Evolutionary conservation across 257 asterid species (phyloP).

Genomic region (Plantago ovata): DNA sequence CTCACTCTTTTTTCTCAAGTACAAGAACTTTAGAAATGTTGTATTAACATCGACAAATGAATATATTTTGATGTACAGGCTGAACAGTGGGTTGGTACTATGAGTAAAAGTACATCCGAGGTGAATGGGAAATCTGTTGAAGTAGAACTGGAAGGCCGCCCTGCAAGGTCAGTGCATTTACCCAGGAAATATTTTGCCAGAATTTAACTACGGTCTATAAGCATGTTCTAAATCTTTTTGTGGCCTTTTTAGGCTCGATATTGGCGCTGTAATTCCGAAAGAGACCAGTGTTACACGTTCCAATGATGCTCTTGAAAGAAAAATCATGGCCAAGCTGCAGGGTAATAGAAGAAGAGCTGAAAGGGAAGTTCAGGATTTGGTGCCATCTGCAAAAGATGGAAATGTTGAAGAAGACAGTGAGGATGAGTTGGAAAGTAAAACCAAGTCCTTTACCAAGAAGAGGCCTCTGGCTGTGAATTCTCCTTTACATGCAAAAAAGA

Average conservation of each 20-base stretch:
- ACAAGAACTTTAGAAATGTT: background rate
- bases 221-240: constrained; percentile 9
- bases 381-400: constrained; percentile 31
- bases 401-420: constrained; percentile 46
- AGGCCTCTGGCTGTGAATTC: constrained; percentile 28
- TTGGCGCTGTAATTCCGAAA: constrained; percentile 73
- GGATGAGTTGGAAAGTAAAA: too few species aligned
- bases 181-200: constrained; percentile 8
- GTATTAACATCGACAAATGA: constrained; percentile 9
- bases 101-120: constrained; percentile 48
- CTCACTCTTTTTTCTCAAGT: background rate
- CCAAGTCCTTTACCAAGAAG: too few species aligned
- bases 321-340: constrained; percentile 48
- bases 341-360: constrained; percentile 35
- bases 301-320: too few species aligned
- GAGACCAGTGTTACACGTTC: constrained; percentile 37
- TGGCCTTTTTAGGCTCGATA: constrained; percentile 59
- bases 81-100: constrained; percentile 71
- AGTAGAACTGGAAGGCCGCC: constrained; percentile 67
- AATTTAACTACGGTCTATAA: constrained; percentile 2
- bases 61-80: constrained; percentile 54
- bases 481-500: constrained; percentile 33
- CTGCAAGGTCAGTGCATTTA: constrained; percentile 51
- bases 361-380: constrained; percentile 35
- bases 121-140: too few species aligned